Conservation (phyloP, 441 rosid genomes). For the Corymbia citriodora region DNA sequence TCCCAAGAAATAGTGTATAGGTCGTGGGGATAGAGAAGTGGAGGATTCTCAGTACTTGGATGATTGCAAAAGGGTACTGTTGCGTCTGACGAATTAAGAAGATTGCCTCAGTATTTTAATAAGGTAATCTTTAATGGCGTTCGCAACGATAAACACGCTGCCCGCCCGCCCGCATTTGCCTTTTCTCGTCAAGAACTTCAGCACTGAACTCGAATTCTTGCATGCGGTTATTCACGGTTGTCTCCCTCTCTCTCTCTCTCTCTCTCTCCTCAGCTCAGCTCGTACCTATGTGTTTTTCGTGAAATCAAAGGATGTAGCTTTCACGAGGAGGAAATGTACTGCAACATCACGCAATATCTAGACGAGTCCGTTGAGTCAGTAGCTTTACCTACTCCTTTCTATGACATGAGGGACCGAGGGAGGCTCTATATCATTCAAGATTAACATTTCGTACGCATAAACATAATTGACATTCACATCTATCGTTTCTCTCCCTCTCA, state of each 20-base stretch:
- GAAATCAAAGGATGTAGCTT: background rate
- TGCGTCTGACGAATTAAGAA: background rate
- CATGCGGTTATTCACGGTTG: background rate
- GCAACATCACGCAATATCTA: background rate
- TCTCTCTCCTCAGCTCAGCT: background rate
- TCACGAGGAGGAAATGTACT: background rate
- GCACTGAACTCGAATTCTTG: background rate
- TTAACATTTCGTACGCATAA: background rate
- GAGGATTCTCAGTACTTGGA: background rate
- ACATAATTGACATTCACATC: background rate
- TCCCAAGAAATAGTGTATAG: background rate
- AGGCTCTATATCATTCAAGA: background rate
- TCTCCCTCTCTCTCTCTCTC: background rate
- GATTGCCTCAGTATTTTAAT: background rate
- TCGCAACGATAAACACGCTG: background rate
- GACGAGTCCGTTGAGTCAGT: background rate
- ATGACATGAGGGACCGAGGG: background rate
- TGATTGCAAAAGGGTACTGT: background rate
- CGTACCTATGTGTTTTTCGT: background rate
- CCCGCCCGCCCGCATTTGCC: background rate
- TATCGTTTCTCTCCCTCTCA: background rate
- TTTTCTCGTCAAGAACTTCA: background rate
- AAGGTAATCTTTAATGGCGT: background rate
- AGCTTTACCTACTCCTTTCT: background rate
- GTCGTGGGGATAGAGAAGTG: background rate